Evolutionary conservation across 2,329 filamentous ascomycete species (phyloP).

Genomic region (Chalara sp.): DNA sequence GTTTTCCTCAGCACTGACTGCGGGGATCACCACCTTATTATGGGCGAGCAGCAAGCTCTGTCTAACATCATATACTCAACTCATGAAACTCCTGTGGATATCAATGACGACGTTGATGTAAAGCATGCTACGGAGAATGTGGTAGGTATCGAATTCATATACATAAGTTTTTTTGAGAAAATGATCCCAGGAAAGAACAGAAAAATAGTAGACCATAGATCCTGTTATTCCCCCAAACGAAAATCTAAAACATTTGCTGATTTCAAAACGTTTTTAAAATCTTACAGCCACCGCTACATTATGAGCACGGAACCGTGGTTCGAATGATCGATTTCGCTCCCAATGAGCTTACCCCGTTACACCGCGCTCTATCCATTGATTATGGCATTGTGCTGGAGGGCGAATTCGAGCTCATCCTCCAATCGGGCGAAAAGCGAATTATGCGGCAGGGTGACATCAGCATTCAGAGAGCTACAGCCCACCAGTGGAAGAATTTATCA

Average conservation of each 20-base stretch:
- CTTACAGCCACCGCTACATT: conserved; percentile 1
- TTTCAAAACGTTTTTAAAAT: too few species aligned
- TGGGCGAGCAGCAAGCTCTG: conserved; percentile 3
- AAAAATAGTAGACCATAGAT: too few species aligned
- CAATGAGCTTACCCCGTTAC: conserved; percentile 25
- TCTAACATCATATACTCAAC: conserved; percentile 9
- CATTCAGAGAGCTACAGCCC: not conserved
- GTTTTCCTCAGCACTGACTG: conserved; percentile 10
- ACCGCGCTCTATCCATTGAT: conserved; percentile 34
- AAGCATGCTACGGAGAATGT: conserved; percentile 1
- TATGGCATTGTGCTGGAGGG: conserved; percentile 29
- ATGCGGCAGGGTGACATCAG: conserved; percentile 1
- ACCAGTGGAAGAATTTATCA: not conserved
- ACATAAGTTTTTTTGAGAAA: too few species aligned
- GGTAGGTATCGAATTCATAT: too few species aligned
- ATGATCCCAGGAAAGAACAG: too few species aligned
- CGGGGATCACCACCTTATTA: conserved; percentile 16
- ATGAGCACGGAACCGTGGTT: conserved; percentile 1
- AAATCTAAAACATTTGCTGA: too few species aligned
- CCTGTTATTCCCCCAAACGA: too few species aligned
- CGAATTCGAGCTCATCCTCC: not conserved
- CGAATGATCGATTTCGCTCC: conserved; percentile 9
- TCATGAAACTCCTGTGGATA: conserved; percentile 2
- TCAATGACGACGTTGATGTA: conserved; percentile 10
- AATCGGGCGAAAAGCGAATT: conserved; percentile 1